Evolutionary conservation across 2,329 filamentous ascomycete genomes (phyloP).

Genomic region (Paecilomyces sp.): DNA sequence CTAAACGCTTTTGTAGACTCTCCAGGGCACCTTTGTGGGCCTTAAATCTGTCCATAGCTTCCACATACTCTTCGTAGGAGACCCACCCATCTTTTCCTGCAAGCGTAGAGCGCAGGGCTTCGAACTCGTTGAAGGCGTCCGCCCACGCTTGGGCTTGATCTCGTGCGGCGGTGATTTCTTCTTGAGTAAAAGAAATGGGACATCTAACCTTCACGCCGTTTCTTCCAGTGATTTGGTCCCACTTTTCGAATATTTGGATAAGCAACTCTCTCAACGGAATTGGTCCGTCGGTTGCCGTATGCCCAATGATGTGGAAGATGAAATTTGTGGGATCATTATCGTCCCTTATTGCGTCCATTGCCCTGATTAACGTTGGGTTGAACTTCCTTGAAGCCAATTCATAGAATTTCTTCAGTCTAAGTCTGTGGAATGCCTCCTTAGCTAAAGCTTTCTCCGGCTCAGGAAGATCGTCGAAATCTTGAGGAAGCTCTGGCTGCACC

Average conservation of each 20-base stretch:
- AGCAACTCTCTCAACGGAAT: conserved; percentile 15
- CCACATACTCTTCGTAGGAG: conserved; percentile 15
- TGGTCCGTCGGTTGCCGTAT: conserved; percentile 10
- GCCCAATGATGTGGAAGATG: conserved; percentile 14
- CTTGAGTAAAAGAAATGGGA: conserved; percentile 12
- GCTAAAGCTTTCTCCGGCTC: conserved; percentile 8
- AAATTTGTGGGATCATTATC: conserved; percentile 29
- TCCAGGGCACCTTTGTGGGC: conserved; percentile 5
- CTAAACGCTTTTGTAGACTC: conserved; percentile 2
- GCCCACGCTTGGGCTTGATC: conserved; percentile 12
- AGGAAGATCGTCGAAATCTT: conserved; percentile 14
- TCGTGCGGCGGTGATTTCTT: conserved; percentile 11
- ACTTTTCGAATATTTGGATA: conserved; percentile 18
- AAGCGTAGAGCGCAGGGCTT: conserved; percentile 7
- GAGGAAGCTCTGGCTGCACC: conserved; percentile 15
- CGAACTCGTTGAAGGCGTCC: conserved; percentile 13
- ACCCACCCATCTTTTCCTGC: conserved; percentile 20
- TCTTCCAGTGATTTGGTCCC: conserved; percentile 10
- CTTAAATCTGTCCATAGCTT: conserved; percentile 10
- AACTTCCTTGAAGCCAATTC: conserved; percentile 15
- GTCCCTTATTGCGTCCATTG: conserved; percentile 34
- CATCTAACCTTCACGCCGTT: conserved; percentile 7
- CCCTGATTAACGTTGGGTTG: conserved; percentile 12
- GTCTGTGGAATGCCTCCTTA: conserved; percentile 4
- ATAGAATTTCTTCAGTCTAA: conserved; percentile 16